A percentile compares a stretch with the other conserved stretches of the same genome.
These are phyloP conservation scores for Marchantia polymorpha DNA, from an alignment of 225 moss, liverwort and hornwort genomes.

Conservation along the genomic window DNA sequence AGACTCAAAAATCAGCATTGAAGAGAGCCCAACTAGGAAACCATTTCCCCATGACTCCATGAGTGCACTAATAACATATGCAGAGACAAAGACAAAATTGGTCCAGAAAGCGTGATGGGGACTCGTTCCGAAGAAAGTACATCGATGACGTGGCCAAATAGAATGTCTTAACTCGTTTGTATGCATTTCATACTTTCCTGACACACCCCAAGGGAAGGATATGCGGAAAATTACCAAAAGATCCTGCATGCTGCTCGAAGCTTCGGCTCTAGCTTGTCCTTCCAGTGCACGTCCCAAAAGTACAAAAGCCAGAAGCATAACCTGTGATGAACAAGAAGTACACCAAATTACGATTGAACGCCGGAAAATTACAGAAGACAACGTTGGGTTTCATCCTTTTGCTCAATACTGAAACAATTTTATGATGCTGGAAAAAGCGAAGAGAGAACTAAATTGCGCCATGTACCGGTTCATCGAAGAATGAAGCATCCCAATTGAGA, in stretches of 20 bases:
- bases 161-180: too few species aligned
- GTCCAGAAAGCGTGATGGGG: too few species aligned
- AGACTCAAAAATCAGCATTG: too few species aligned
- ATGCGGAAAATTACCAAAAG: constrained; percentile 46
- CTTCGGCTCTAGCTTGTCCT: constrained; percentile 79
- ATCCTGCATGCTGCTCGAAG: constrained; percentile 96
- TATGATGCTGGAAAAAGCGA: not conserved
- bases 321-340: constrained; percentile 18
- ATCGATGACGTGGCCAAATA: too few species aligned
- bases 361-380: not conserved
- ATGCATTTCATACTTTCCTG: too few species aligned
- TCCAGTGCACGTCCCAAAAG: constrained; percentile 80
- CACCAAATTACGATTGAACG: not conserved
- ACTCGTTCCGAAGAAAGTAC: too few species aligned
- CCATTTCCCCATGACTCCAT: too few species aligned
- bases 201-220: too few species aligned
- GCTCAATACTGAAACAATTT: not conserved
- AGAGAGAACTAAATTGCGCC: too few species aligned
- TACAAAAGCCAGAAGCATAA: constrained; percentile 92
- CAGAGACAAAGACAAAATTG: too few species aligned
- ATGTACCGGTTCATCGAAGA: constrained; percentile 86
- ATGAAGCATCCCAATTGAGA: constrained; percentile 85
- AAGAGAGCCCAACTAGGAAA: too few species aligned
- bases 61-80: too few species aligned
- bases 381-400: not conserved